Conservation (phyloP, 306 rosid genomes). For the Lathyrus oleraceus region DNA sequence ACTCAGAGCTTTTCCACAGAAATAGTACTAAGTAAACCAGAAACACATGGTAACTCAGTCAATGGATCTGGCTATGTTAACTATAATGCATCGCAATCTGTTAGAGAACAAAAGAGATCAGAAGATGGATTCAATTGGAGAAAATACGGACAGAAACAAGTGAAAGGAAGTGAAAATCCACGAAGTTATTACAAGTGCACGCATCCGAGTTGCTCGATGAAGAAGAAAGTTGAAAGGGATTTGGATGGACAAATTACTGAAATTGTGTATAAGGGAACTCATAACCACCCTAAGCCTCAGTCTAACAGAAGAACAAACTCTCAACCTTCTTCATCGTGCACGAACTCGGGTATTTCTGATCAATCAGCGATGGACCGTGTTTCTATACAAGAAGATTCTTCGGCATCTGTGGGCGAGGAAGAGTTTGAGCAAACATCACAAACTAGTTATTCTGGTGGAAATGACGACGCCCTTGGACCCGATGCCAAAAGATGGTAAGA, state of each 20-base stretch:
- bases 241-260: conserved; percentile 89
- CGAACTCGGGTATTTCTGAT: conserved; percentile 57
- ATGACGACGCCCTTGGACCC: conserved; percentile 59
- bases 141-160: conserved; percentile 93
- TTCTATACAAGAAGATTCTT: conserved; percentile 70
- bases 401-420: conserved; percentile 72
- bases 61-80: conserved; percentile 40
- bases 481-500: conserved; percentile 86
- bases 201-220: conserved; percentile 61
- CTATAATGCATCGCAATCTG: conserved; percentile 39
- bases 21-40: conserved; percentile 32
- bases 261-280: conserved; percentile 87
- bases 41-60: conserved; percentile 35
- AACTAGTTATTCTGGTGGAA: conserved; percentile 55
- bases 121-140: conserved; percentile 95
- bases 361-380: conserved; percentile 38
- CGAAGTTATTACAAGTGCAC: conserved; percentile 94
- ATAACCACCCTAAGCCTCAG: conserved; percentile 88
- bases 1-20: conserved; percentile 45
- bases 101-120: conserved; percentile 59
- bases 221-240: conserved; percentile 87
- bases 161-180: conserved; percentile 94
- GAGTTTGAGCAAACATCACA: conserved; percentile 71
- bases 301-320: conserved; percentile 57
- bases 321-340: conserved; percentile 52